Conservation (phyloP, 768 basidiomycete species). For the Suillus alpinus region DNA sequence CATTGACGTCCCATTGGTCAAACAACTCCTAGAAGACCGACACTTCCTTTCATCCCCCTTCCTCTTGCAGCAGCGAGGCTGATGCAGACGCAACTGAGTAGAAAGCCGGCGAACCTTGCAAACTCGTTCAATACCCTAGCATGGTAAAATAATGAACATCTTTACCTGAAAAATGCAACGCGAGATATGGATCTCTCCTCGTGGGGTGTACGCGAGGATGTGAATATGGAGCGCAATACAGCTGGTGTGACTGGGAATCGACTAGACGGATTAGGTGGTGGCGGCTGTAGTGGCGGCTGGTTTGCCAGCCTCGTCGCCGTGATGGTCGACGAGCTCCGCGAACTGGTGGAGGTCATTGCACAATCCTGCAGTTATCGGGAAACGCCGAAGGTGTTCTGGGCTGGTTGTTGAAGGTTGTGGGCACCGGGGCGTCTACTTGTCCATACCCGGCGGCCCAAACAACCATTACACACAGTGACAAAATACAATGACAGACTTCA, state of each 20-base stretch:
- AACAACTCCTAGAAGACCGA: constrained; percentile 68
- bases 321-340: constrained; percentile 51
- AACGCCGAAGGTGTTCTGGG: neutral
- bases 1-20: constrained; percentile 12
- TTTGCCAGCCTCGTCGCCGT: constrained; percentile 35
- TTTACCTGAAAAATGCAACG: constrained; percentile 81
- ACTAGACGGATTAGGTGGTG: constrained; percentile 45
- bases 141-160: constrained; percentile 2
- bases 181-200: constrained; percentile 85
- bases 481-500: neutral
- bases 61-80: constrained; percentile 72
- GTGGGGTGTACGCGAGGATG: constrained; percentile 75
- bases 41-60: constrained; percentile 62
- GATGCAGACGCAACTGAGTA: constrained; percentile 79
- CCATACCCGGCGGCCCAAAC: constrained; percentile 1
- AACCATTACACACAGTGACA: neutral
- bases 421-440: too few relatives aligned
- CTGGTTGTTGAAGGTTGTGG: neutral
- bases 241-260: constrained; percentile 84
- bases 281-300: constrained; percentile 33
- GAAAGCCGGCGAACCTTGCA: constrained; percentile 73
- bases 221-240: constrained; percentile 78
- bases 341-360: constrained; percentile 32
- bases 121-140: constrained; percentile 1
- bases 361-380: neutral